Evolutionary conservation across 495 filamentous ascomycete species (phyloP), one percentile per base, ranked within the genome.

Genomic region (Talaromyces liani): DNA sequence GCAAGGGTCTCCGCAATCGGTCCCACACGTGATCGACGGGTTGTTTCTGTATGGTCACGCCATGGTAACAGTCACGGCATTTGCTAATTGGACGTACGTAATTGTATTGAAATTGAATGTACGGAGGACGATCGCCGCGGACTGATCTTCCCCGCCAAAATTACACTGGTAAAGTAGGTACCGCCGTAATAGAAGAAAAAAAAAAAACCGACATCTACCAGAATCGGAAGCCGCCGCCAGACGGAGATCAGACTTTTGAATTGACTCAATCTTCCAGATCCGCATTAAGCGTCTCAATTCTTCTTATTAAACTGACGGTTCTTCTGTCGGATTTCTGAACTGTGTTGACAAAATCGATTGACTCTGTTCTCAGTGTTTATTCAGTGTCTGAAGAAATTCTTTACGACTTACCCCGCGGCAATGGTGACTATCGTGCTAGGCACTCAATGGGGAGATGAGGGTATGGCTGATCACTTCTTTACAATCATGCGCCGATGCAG

Each of bases 371-470:
- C 45, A 70, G 33, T 58, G 5, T 66, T 62, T 69, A 65, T 65
- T 66, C 65, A 64, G 67, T 65, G 60, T 69, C 66, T 66, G 9
- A 22, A 56, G 22, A 16, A 29, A 61, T 67, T 69, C 68, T 72
- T 63, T 63, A 63, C 0, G 1, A 54, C 60, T 63, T 65, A 66
- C 66, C 60, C 60, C 60, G 60, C 60, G 60, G 60, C 41, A 60
- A 86, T 85, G 82, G 82, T 85, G 62, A 84, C 85, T 56, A 81
- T 88, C 65, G 82, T 86, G 66, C 73, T 88, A 66, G 86, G 86
- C 64, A 77, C 76, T 69, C 86, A 88, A 75, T 88, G 79, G 75
- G 88, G 88, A 67, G 88, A 90, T 77, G 88, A 91, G 79, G 88
- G 77, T 79, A 59, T 53, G 73, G 51, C 64, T 10, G 63, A 39